Base-by-base conservation (phyloP, 1,139 yeast species). In the Debaryomyces psychrophilus region DNA sequence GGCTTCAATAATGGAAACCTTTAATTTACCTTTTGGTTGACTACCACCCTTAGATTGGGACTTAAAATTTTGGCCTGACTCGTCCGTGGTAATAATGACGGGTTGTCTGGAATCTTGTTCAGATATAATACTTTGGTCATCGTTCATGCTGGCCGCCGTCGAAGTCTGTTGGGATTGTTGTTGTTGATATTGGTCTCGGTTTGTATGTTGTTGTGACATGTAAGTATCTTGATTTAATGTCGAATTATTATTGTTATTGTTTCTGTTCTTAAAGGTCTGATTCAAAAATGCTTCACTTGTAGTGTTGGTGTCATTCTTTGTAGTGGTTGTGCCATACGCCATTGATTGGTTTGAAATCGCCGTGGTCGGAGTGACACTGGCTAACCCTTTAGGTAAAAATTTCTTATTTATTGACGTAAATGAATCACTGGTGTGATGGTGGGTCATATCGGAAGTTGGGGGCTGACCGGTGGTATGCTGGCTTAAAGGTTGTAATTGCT, bases 1-100 rank as follows among this genome's bases (percentile, higher is more conserved):
- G 2, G 97, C 97, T 63, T 89, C 93, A 34, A 87, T 73, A 54
- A 93, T 90, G 41, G 82, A 81, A 41, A 93, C 90, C 58, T 83
- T 82, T 45, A 93, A 76, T 63, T 87, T 88, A 40, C 98, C 98
- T 64, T 87, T 81, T 42, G 90, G 90, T 36, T 81, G 76, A 15
- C 45, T 34, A 27, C 75, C 57, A 43, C 61, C 63, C 45, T 65
- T 64, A 23, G 62, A 53, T 39, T 59, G 57, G 3, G 64, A 59
- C 38, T 60, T 55, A 43, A 59, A 52, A 44, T 58, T 65, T 48
- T 71, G 75, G 41, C 79, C 79, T 15, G 72, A 65, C 54, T 75
- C 79, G 53, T 73, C 79, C 35, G 78, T 75, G 48, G 78, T 75
- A 48, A 75, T 72, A 53, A 73, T 74, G 27, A 69, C 62, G 1